A percentile compares a stretch with the other conserved stretches of the same genome.
phyloP scores from a whole-genome alignment of 192 early-diverging fungal species.

The Chytriomyces sp. region DNA sequence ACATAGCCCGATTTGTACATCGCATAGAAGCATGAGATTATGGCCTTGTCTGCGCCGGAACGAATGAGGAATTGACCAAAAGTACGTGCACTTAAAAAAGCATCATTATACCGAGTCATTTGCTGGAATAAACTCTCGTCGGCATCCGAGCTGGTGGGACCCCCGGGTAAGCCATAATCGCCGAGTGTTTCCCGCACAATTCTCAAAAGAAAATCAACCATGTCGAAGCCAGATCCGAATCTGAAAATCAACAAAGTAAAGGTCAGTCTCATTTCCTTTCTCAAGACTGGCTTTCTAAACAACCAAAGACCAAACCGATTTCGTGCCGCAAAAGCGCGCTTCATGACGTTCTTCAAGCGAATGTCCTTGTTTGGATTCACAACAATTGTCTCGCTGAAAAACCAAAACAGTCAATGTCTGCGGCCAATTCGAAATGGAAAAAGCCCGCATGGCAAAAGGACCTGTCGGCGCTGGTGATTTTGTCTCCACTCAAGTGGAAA shows the following conservation, averaged over 20 bases:
- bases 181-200: slow-evolving; percentile 48
- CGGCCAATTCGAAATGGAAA: slow-evolving; percentile 1
- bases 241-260: not conserved
- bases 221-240: slow-evolving; percentile 27
- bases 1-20: slow-evolving; percentile 54
- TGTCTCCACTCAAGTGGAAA: slow-evolving; percentile 47
- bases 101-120: slow-evolving; percentile 43
- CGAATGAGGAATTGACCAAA: not conserved
- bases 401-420: not conserved
- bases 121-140: slow-evolving; percentile 46
- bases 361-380: slow-evolving; percentile 45
- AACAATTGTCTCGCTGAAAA: slow-evolving; percentile 48
- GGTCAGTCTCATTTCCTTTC: not conserved
- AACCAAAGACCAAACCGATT: slow-evolving; percentile 23
- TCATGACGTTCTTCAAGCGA: slow-evolving; percentile 36
- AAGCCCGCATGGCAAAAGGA: not conserved
- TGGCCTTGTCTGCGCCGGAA: slow-evolving; percentile 48
- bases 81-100: not conserved
- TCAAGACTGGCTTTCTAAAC: not conserved
- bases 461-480: slow-evolving; percentile 50
- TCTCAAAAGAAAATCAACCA: slow-evolving; percentile 52
- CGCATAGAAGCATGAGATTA: slow-evolving; percentile 54
- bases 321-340: slow-evolving; percentile 18
- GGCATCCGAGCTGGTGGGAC: slow-evolving; percentile 47
- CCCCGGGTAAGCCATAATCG: slow-evolving; percentile 54